Percentiles rank a stretch among this genome's conserved stretches.
These are phyloP conservation scores for Penicillium mononematosum DNA, from an alignment of 495 filamentous ascomycete species.

Conservation along the genomic window DNA sequence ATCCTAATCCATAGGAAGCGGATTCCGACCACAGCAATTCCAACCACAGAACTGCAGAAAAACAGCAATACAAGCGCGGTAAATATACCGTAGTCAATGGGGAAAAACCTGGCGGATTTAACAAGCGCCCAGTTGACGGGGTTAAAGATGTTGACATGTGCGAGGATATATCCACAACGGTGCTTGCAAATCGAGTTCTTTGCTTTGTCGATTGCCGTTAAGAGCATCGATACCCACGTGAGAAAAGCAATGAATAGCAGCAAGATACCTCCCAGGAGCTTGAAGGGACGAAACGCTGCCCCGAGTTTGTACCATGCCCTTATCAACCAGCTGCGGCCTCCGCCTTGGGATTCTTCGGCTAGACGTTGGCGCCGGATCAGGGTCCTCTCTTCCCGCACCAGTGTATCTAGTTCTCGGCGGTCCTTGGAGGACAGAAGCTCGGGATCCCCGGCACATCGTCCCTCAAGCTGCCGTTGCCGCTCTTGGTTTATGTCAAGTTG, in stretches of 20 bases:
- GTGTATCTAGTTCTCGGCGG: conserved; percentile 79
- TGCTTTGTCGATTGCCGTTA: conserved; percentile 94
- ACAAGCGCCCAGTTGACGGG: conserved; percentile 91
- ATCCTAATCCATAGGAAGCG: conserved; percentile 92
- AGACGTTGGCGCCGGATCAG: conserved; percentile 86
- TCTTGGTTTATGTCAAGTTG: conserved; percentile 85
- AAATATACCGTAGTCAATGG: conserved; percentile 88
- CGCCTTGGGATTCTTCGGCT: conserved; percentile 74
- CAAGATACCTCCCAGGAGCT: conserved; percentile 79
- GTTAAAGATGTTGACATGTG: conserved; percentile 87
- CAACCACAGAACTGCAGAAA: conserved; percentile 81
- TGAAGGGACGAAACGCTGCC: conserved; percentile 77
- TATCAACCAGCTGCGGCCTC: conserved; percentile 66
- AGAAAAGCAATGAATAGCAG: conserved; percentile 68
- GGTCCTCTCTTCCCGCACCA: conserved; percentile 87
- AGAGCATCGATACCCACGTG: conserved; percentile 87
- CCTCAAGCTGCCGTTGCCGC: conserved; percentile 85
- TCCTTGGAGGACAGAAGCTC: conserved; percentile 79
- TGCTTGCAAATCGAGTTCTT: conserved; percentile 90
- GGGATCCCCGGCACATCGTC: conserved; percentile 73
- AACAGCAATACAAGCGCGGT: conserved; percentile 77
- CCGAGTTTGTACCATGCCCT: conserved; percentile 73
- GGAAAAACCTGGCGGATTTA: conserved; percentile 77
- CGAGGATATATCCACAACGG: conserved; percentile 91
- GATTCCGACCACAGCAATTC: conserved; percentile 83